Conservation (phyloP, 805 yeast genomes). For the Cyberlindnera subsufficiens region DNA sequence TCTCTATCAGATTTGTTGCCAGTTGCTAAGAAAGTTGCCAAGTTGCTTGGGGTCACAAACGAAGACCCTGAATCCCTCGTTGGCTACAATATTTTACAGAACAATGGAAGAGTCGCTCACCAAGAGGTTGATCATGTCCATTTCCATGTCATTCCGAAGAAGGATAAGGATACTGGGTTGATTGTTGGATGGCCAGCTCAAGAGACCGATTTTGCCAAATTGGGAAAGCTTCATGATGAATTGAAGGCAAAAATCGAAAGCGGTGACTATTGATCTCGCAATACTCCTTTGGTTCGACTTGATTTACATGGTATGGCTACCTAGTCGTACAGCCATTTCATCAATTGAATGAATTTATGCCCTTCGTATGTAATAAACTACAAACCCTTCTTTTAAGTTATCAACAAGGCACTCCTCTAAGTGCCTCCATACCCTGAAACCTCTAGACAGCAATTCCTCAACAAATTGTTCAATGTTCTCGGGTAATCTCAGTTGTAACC, state of each 20-base stretch:
- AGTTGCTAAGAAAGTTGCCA: conserved; percentile 78
- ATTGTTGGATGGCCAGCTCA: conserved; percentile 94
- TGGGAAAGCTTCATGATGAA: conserved; percentile 62
- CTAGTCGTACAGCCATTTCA: background rate
- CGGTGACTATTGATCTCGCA: background rate
- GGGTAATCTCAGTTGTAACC: conserved; percentile 50
- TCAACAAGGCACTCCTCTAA: conserved; percentile 26
- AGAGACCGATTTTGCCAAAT: conserved; percentile 65
- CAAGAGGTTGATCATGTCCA: conserved; percentile 96
- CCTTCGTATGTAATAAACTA: conserved; percentile 32
- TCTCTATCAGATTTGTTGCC: conserved; percentile 82
- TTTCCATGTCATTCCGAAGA: conserved; percentile 93
- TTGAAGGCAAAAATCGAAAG: conserved; percentile 39
- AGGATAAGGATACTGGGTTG: conserved; percentile 65
- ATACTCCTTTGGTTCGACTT: too few species aligned
- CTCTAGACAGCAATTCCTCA: conserved; percentile 23
- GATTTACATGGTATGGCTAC: too few species aligned
- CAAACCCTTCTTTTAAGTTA: conserved; percentile 37
- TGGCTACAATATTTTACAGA: conserved; percentile 87
- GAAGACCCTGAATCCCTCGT: conserved; percentile 54
- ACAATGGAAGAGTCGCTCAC: conserved; percentile 93
- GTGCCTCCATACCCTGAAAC: conserved; percentile 32
- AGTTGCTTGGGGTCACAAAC: conserved; percentile 57
- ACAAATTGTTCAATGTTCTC: conserved; percentile 44
- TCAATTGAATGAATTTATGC: background rate